Conservation (phyloP, 23 red algal species). For the Chondrus crispus region DNA sequence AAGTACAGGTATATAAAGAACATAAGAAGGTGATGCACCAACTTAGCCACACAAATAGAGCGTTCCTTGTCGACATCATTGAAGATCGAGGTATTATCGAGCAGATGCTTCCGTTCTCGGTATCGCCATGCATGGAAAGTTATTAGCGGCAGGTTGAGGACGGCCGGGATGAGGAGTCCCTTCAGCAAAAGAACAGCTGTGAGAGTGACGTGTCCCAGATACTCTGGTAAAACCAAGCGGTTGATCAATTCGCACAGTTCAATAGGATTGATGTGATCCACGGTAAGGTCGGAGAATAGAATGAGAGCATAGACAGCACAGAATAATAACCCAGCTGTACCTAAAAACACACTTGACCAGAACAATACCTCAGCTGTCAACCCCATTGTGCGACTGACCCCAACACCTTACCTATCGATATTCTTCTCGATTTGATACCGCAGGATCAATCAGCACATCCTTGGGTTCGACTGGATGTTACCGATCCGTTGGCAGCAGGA, state of each 20-base stretch:
- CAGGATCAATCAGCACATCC: too few relatives aligned
- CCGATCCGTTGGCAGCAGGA: too few relatives aligned
- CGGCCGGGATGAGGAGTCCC: constrained; percentile 46
- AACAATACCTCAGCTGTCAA: constrained; percentile 63
- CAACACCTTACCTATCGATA: too few relatives aligned
- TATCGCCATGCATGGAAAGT: constrained; percentile 58
- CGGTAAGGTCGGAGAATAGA: constrained; percentile 82
- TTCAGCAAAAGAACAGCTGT: constrained; percentile 54
- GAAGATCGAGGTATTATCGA: constrained; percentile 93
- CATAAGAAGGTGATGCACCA: constrained; percentile 72
- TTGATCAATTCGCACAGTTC: constrained; percentile 96
- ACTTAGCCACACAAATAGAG: constrained; percentile 62
- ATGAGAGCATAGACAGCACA: constrained; percentile 84
- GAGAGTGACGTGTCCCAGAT: constrained; percentile 48
- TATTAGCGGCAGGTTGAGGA: constrained; percentile 74
- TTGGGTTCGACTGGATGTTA: too few relatives aligned
- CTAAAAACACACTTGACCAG: constrained; percentile 77
- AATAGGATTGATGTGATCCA: constrained; percentile 96
- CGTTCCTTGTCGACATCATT: constrained; percentile 58
- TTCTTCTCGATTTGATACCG: too few relatives aligned
- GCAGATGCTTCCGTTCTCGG: constrained; percentile 58
- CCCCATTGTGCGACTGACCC: too few relatives aligned
- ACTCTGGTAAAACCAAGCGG: constrained; percentile 72
- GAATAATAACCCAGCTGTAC: constrained; percentile 78
- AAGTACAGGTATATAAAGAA: constrained; percentile 93